Conservation (phyloP, 106 monocot species). For the Dactylorhiza incarnata region DNA sequence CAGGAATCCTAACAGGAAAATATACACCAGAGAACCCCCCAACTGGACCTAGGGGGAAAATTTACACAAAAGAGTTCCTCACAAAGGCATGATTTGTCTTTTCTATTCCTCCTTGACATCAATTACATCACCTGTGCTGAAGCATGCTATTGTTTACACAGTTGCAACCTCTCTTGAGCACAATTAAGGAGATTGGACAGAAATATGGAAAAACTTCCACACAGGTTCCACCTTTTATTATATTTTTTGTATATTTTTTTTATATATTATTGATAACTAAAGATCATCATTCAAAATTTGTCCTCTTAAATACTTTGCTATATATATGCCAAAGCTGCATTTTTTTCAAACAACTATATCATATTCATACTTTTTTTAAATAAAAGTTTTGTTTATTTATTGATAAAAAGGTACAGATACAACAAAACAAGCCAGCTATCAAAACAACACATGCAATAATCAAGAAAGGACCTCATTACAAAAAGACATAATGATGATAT, state of each 20-base stretch:
- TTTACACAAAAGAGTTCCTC: constrained; percentile 84
- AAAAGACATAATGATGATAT: too few species aligned
- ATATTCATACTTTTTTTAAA: too few species aligned
- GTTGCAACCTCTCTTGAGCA: constrained; percentile 70
- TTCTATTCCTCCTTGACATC: neutral
- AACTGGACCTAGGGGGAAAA: constrained; percentile 75
- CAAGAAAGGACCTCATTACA: too few species aligned
- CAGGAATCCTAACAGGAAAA: constrained; percentile 87
- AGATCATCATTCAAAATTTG: too few species aligned
- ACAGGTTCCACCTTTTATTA: constrained; percentile 44
- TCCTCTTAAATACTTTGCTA: too few species aligned
- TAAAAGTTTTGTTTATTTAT: too few species aligned
- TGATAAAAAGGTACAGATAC: too few species aligned
- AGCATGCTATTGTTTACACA: constrained; percentile 17
- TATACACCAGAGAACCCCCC: constrained; percentile 88
- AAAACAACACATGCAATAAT: too few species aligned
- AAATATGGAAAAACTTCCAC: constrained; percentile 71
- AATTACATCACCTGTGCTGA: neutral
- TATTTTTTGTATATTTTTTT: neutral
- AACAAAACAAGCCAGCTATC: too few species aligned
- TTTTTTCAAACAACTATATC: too few species aligned
- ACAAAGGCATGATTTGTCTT: constrained; percentile 36
- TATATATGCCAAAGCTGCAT: too few species aligned
- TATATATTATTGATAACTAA: too few species aligned
- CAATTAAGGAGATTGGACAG: constrained; percentile 75